phyloP scores from a whole-genome alignment of 2,329 filamentous ascomycete genomes.

The Arthroderma uncinatum region DNA sequence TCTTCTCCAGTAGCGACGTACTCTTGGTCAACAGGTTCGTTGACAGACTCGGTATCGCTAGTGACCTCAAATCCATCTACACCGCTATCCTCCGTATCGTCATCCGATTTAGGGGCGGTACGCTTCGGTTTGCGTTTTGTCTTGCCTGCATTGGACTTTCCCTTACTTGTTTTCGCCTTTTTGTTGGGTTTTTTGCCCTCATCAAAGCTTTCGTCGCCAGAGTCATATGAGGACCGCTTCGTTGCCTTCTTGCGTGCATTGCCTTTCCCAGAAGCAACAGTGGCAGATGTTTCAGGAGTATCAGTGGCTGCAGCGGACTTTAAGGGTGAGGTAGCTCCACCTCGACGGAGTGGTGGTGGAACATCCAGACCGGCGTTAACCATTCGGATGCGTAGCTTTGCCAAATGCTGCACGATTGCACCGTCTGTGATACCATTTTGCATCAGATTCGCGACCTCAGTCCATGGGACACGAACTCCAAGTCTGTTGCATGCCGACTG shows the following conservation, averaged over 20 bases:
- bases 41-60: neutral
- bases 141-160: neutral
- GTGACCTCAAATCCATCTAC: neutral
- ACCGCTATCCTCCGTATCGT: neutral
- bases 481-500: constrained; percentile 32
- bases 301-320: neutral
- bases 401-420: constrained; percentile 38
- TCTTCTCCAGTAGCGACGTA: constrained; percentile 8
- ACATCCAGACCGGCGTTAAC: constrained; percentile 24
- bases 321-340: constrained; percentile 14
- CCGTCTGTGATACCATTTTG: constrained; percentile 33
- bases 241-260: constrained; percentile 10
- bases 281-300: neutral
- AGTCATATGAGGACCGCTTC: neutral
- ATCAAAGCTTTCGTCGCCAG: constrained; percentile 1
- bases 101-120: neutral
- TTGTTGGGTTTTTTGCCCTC: neutral
- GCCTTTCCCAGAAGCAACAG: neutral
- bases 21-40: neutral
- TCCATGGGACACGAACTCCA: constrained; percentile 35
- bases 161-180: neutral
- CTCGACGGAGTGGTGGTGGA: constrained; percentile 32
- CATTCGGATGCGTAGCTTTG: constrained; percentile 34
- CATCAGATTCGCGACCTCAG: constrained; percentile 30
- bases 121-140: neutral